Conservation (phyloP, 257 asterid genomes). For the Eucommia ulmoides region DNA sequence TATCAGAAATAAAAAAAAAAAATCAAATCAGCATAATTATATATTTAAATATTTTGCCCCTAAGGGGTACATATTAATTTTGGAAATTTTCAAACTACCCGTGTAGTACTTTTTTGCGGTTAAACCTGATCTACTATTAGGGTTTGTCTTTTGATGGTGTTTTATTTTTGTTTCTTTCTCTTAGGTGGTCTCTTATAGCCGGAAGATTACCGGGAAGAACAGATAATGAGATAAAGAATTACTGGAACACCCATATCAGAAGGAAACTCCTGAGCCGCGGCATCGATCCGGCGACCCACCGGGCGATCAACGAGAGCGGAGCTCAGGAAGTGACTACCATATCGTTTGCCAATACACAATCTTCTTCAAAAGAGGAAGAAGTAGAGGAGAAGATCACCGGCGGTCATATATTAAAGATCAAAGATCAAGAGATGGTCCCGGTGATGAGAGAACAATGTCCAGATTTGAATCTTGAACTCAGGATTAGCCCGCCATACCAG, state of each 20-base stretch:
- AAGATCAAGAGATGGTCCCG: not conserved
- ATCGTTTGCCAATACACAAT: not conserved
- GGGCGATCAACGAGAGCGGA: not conserved
- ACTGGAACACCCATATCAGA: conserved; percentile 1
- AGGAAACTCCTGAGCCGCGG: not conserved
- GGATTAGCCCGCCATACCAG: conserved; percentile 66
- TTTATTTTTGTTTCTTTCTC: not conserved
- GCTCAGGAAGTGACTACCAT: not conserved
- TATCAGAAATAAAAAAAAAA: no score
- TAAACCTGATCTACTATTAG: no score
- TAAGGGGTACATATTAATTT: no score
- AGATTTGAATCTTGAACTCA: conserved; percentile 79
- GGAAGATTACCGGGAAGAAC: conserved; percentile 4
- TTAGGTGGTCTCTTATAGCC: conserved; percentile 2
- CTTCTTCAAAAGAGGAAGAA: not conserved
- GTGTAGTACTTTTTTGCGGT: no score
- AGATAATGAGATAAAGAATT: conserved; percentile 3
- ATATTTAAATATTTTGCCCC: no score
- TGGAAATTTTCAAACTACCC: no score
- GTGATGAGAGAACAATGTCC: conserved; percentile 36
- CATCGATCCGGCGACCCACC: not conserved
- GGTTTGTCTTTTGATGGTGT: not conserved
- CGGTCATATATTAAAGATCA: no score
- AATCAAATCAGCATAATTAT: no score
- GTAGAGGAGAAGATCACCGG: not conserved